Conservation (phyloP, 1,139 yeast species). For the Hemisphaericaspora subhashii region DNA sequence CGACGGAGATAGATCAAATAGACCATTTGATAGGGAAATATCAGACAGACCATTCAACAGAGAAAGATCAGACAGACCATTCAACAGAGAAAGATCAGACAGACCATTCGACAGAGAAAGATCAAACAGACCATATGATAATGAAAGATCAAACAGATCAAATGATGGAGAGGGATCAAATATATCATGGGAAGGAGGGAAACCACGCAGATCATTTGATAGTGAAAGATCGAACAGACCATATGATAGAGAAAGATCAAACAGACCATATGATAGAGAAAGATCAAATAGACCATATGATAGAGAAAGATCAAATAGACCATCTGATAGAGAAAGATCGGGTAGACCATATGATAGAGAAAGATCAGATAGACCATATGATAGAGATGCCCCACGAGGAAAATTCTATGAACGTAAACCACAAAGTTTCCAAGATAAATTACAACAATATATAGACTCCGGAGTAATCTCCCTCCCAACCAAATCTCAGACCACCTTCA, state of each 20-base stretch:
- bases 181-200: too few relatives aligned
- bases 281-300: not conserved
- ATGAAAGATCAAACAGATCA: not conserved
- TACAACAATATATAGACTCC: constrained; percentile 6
- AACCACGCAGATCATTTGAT: not conserved
- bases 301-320: not conserved
- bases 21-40: too few relatives aligned
- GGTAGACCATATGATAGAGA: not conserved
- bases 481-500: not conserved
- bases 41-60: not conserved
- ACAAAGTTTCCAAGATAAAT: constrained; percentile 2
- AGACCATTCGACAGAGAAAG: not conserved
- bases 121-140: not conserved
- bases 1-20: not conserved
- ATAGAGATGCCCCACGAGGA: not conserved
- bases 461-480: constrained; percentile 1
- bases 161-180: not conserved
- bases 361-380: not conserved
- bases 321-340: not conserved
- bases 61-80: not conserved
- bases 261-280: not conserved
- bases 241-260: not conserved
- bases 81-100: not conserved
- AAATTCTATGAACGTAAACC: constrained; percentile 1
- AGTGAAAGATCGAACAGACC: not conserved